phyloP scores from a whole-genome alignment of 1,139 yeast species.

The Pichiaceae sp. region DNA sequence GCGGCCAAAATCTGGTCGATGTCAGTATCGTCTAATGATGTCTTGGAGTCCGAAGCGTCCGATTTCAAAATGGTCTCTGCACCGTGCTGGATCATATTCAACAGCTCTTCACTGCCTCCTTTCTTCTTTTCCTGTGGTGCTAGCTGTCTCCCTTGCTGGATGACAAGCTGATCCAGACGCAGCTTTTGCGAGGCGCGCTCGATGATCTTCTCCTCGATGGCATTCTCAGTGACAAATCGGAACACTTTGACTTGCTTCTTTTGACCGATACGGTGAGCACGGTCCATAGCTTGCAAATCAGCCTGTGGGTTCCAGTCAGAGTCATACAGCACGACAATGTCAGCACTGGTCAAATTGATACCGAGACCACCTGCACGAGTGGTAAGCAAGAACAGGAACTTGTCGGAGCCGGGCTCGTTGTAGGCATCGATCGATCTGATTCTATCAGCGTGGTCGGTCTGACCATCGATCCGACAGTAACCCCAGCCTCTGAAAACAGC shows the following conservation, averaged over 20 bases:
- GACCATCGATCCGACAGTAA: constrained; percentile 77
- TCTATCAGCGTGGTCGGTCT: constrained; percentile 71
- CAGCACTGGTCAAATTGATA: constrained; percentile 70
- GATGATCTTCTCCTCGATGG: constrained; percentile 72
- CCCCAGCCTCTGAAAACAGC: constrained; percentile 58
- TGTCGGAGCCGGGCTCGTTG: constrained; percentile 60
- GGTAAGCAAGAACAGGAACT: constrained; percentile 63
- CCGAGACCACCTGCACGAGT: constrained; percentile 89
- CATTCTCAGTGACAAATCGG: constrained; percentile 70
- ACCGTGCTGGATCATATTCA: constrained; percentile 77
- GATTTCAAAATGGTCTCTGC: constrained; percentile 54
- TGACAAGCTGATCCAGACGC: constrained; percentile 71
- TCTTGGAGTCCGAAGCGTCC: constrained; percentile 16
- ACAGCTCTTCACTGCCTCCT: constrained; percentile 49
- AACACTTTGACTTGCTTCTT: constrained; percentile 74
- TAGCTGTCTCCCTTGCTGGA: constrained; percentile 56
- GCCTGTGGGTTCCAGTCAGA: constrained; percentile 89
- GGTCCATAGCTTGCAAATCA: constrained; percentile 81
- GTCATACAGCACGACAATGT: constrained; percentile 64
- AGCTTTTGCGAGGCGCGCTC: constrained; percentile 77
- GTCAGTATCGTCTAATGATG: constrained; percentile 45
- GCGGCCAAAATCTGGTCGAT: constrained; percentile 51
- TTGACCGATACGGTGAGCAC: constrained; percentile 84
- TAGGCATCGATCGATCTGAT: constrained; percentile 70
- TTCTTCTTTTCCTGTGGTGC: constrained; percentile 28